Evolutionary conservation across 805 yeast species (phyloP), one percentile per base, ranked within the genome.

Genomic region (Wickerhamiella cacticola): DNA sequence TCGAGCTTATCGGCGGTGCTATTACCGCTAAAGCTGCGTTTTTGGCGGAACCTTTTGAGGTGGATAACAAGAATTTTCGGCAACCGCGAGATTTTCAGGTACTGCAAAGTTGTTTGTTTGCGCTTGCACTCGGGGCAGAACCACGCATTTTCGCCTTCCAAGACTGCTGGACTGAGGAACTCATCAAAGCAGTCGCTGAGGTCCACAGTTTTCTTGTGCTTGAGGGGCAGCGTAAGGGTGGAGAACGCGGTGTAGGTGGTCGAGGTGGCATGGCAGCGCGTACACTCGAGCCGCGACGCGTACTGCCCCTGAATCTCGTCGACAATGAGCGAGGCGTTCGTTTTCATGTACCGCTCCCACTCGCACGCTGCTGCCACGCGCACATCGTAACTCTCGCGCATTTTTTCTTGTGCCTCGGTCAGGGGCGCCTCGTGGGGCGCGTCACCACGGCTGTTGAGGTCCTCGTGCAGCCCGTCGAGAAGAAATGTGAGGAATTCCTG

Each of bases 281-380:
- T 63, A 63, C 97, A 88, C 56, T 70, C 74, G 56, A 88, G 68
- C 47, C 76, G 79, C n/a, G 94, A 82, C 43, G 82, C 72, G 57
- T 80, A 82, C 63, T 88, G 96, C 1, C 96, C 97, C 60, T 85
- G 94, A 61, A 85, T 85, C 45, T 77, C 72, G 55, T 83, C 88
- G 2, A 83, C 92, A 21, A 88, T 73, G 1, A 80, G 71, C 34
- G 95, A 85, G 53, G 80, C 79, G 59, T 88, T 86, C 18, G 83
- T 73, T 50, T 78, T 79, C 48, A 85, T 66, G 60, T 86, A 86
- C 49, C 94, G 68, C 58, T 84, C 95, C 97, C 97, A 88, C 60
- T 88, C 96, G 44, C 86, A 76, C 0, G 92, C 75, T 0, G 95
- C 79, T 0, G 95, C 96, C 22, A 82, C 68, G 49, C 95, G 70